These are phyloP conservation scores for Diplosphaera chodatii DNA, from an alignment of 139 green algal genomes.

Conservation along the genomic window DNA sequence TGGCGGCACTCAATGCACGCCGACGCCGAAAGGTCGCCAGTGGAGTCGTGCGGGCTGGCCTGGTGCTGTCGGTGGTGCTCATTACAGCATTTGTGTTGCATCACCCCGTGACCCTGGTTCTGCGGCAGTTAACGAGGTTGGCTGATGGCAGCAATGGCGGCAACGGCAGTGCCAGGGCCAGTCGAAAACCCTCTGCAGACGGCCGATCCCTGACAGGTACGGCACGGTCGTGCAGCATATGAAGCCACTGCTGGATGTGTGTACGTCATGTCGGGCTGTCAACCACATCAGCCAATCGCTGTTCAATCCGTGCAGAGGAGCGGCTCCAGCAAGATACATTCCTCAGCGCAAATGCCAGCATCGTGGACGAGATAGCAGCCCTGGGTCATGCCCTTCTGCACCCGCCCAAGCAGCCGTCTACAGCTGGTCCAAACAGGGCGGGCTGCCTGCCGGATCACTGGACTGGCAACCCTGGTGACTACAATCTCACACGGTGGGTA, in stretches of 20 bases:
- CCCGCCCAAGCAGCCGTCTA: neutral
- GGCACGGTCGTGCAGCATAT: no score
- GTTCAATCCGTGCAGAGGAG: neutral
- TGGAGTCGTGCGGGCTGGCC: neutral
- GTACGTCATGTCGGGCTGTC: no score
- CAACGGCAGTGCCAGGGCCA: no score
- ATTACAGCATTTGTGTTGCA: neutral
- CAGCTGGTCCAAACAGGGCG: no score
- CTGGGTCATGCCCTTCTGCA: neutral
- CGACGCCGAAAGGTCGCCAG: neutral
- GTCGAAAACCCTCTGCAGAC: no score
- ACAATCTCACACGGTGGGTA: conserved; percentile 16
- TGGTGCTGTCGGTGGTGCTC: neutral
- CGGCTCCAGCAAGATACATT: neutral
- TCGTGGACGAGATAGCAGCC: neutral
- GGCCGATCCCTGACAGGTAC: no score
- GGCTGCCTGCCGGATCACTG: neutral
- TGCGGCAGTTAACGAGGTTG: neutral
- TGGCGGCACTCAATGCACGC: neutral
- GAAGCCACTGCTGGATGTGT: no score
- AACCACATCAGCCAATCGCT: neutral
- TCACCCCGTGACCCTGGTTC: neutral
- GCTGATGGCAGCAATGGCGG: neutral
- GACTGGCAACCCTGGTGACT: conserved; percentile 1
- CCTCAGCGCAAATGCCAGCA: neutral